A percentile compares a stretch with the other conserved stretches of the same genome.
Evolutionary conservation across 805 yeast species (phyloP).

Genomic region (Pichia californica): DNA sequence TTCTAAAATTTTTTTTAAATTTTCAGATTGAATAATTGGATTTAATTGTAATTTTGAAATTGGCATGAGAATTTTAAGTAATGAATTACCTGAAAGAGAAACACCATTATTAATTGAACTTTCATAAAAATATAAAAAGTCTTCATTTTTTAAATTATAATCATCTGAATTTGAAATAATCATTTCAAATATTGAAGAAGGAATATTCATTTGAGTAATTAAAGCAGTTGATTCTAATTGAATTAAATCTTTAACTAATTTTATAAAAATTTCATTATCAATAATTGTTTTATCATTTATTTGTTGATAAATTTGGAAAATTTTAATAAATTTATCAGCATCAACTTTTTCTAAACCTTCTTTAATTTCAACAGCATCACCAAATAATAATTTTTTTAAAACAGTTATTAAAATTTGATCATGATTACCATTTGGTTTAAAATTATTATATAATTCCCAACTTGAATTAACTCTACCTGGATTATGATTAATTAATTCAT

Average conservation of each 20-base stretch:
- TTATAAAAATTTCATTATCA: conserved; percentile 6
- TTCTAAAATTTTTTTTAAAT: conserved; percentile 7
- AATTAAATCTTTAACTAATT: conserved; percentile 16
- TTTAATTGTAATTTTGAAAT: conserved; percentile 16
- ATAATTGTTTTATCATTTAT: conserved; percentile 14
- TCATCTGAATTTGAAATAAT: conserved; percentile 1
- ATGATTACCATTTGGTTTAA: conserved; percentile 5
- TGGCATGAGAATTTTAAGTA: conserved; percentile 16
- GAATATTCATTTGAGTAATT: conserved; percentile 13
- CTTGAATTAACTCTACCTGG: conserved; percentile 32
- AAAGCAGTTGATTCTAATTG: conserved; percentile 16
- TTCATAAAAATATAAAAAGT: conserved; percentile 18
- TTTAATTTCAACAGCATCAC: conserved; percentile 19
- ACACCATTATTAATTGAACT: conserved; percentile 13
- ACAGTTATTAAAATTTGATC: conserved; percentile 14
- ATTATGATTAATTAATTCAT: conserved; percentile 27
- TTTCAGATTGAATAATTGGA: conserved; percentile 11
- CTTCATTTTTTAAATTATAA: conserved; percentile 14
- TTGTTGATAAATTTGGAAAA: conserved; percentile 12
- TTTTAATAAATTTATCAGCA: conserved; percentile 10
- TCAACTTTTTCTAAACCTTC: conserved; percentile 18
- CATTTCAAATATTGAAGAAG: conserved; percentile 11
- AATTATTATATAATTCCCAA: conserved; percentile 25
- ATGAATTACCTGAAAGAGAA: conserved; percentile 14
- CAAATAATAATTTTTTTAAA: conserved; percentile 18